Percentiles rank a stretch among this genome's conserved stretches.
These are phyloP conservation scores for Phytophthora sp. DNA, from an alignment of 352 stramenopile species.

Conservation along the genomic window DNA sequence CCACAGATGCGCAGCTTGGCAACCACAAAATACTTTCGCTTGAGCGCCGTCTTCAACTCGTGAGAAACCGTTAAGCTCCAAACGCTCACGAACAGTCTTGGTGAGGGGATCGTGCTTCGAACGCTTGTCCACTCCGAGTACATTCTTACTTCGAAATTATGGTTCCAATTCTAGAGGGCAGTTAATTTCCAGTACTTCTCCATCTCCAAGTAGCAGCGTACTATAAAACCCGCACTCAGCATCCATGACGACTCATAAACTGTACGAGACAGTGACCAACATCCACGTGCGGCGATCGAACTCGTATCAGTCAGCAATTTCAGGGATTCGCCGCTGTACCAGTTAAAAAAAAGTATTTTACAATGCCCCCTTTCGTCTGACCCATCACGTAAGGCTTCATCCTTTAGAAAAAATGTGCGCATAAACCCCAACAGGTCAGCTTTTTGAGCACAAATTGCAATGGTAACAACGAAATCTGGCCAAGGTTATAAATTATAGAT, in stretches of 20 bases:
- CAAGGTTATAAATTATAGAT: conserved; percentile 10
- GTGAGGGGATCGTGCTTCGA: too few relatives aligned
- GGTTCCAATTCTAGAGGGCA: conserved; percentile 14
- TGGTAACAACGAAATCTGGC: too few relatives aligned
- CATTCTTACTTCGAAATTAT: conserved; percentile 14
- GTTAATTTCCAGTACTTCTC: conserved; percentile 5
- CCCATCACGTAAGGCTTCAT: too few relatives aligned
- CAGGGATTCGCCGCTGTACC: conserved; percentile 26
- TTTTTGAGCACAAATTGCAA: too few relatives aligned
- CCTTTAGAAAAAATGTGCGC: too few relatives aligned
- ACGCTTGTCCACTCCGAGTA: conserved; percentile 15
- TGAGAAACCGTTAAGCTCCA: too few relatives aligned
- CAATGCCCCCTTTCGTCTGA: conserved; percentile 27
- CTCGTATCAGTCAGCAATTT: conserved; percentile 17
- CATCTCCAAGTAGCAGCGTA: conserved; percentile 2
- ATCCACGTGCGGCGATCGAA: conserved; percentile 19
- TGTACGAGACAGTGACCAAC: background rate
- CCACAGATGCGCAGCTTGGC: background rate
- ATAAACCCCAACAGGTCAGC: too few relatives aligned
- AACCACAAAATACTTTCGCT: background rate
- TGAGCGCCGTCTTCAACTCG: too few relatives aligned
- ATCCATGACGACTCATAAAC: background rate
- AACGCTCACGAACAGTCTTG: too few relatives aligned
- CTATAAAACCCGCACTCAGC: conserved; percentile 7
- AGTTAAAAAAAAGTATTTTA: too few relatives aligned